Percentiles rank a stretch among this genome's conserved stretches.
Evolutionary conservation across 2,329 filamentous ascomycete genomes (phyloP).

Genomic region (Monilinia aucupariae): DNA sequence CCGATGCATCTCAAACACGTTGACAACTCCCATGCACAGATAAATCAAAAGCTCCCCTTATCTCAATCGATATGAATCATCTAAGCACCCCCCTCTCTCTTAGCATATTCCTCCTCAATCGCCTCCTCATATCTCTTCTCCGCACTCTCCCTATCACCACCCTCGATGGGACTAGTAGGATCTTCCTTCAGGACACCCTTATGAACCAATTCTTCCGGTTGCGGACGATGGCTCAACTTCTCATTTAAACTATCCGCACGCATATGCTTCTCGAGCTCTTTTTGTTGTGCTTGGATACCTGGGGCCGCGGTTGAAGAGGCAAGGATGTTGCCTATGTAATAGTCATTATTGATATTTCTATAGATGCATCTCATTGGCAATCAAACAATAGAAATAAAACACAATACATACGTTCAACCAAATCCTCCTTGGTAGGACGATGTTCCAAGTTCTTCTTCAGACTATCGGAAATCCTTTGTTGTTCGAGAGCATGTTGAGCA

Average conservation of each 20-base stretch:
- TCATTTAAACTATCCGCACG: slow-evolving; percentile 80
- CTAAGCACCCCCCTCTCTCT: slow-evolving; percentile 57
- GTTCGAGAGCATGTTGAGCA: slow-evolving; percentile 56
- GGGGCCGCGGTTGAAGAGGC: slow-evolving; percentile 73
- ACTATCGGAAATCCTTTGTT: slow-evolving; percentile 56
- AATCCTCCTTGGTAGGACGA: slow-evolving; percentile 63
- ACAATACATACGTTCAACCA: slow-evolving; percentile 65
- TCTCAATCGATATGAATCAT: not conserved
- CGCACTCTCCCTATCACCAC: slow-evolving; percentile 35
- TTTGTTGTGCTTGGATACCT: slow-evolving; percentile 71
- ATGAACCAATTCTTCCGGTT: slow-evolving; percentile 69
- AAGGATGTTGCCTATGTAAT: slow-evolving; percentile 72
- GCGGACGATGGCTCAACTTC: slow-evolving; percentile 72
- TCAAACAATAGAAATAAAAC: slow-evolving; percentile 4
- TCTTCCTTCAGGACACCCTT: slow-evolving; percentile 73
- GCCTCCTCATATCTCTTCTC: slow-evolving; percentile 50
- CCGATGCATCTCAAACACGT: not conserved
- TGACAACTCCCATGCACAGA: not conserved
- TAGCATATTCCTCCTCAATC: slow-evolving; percentile 60
- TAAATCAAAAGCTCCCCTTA: not conserved
- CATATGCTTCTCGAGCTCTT: slow-evolving; percentile 85
- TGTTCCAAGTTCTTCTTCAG: slow-evolving; percentile 60
- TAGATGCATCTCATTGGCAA: not conserved
- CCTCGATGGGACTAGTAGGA: slow-evolving; percentile 43
- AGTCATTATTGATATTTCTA: not conserved